These are phyloP conservation scores for Pulveroboletus sp. DNA, from an alignment of 768 basidiomycete species.

Conservation along the genomic window DNA sequence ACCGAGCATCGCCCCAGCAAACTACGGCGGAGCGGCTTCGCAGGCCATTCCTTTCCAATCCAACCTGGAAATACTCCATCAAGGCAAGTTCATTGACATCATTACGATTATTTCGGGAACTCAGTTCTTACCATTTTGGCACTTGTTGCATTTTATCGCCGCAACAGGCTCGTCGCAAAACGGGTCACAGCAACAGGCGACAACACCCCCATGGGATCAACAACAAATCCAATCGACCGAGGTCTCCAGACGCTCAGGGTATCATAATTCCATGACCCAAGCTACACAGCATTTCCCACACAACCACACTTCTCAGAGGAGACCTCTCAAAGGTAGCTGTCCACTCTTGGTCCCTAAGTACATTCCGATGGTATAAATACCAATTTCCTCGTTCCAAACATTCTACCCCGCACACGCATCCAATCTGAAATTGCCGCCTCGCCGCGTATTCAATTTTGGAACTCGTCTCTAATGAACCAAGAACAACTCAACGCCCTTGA, in stretches of 20 bases:
- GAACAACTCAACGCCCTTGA: slow-evolving; percentile 33
- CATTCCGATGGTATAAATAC: slow-evolving; percentile 35
- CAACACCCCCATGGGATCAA: slow-evolving; percentile 34
- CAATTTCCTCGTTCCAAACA: slow-evolving; percentile 35
- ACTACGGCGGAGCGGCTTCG: slow-evolving; percentile 36
- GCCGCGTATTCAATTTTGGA: slow-evolving; percentile 53
- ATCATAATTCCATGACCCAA: slow-evolving; percentile 25
- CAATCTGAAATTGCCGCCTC: slow-evolving; percentile 52
- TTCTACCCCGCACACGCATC: slow-evolving; percentile 45
- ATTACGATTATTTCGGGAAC: slow-evolving; percentile 31
- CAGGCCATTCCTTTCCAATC: slow-evolving; percentile 50
- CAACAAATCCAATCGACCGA: slow-evolving; percentile 35
- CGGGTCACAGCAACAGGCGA: slow-evolving; percentile 30
- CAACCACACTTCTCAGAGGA: slow-evolving; percentile 33
- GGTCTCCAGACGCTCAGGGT: slow-evolving; percentile 27
- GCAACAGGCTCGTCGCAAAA: slow-evolving; percentile 30
- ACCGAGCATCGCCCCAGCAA: too few species aligned
- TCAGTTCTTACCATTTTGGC: slow-evolving; percentile 27
- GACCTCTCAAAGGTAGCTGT: too few species aligned
- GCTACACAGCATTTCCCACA: slow-evolving; percentile 29
- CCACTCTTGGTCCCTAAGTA: slow-evolving; percentile 29
- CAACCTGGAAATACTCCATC: slow-evolving; percentile 45
- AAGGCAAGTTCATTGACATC: slow-evolving; percentile 43
- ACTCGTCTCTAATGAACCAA: slow-evolving; percentile 35
- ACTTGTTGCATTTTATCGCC: slow-evolving; percentile 23